Percentiles rank a stretch among this genome's conserved stretches.
Conservation (phyloP, 331 rosid species). For the Rosa hybrid region DNA sequence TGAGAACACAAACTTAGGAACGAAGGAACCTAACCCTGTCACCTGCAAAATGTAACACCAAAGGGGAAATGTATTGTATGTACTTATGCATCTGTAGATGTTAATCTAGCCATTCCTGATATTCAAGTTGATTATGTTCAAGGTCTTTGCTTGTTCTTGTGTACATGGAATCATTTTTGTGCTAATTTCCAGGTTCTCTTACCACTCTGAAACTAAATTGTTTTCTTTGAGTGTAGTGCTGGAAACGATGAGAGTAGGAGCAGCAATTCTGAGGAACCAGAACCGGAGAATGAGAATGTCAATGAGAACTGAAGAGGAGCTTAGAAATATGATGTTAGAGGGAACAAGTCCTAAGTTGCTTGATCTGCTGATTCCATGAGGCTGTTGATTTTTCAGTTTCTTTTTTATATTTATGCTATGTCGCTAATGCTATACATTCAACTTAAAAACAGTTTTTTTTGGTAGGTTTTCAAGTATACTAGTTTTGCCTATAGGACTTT, state of each 20-base stretch:
- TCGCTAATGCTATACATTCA: constrained; percentile 32
- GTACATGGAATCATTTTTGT: background rate
- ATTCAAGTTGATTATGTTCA: background rate
- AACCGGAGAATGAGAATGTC: constrained; percentile 28
- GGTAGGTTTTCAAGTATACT: constrained; percentile 43
- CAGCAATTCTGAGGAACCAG: background rate
- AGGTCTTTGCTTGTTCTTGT: background rate
- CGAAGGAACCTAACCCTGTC: background rate
- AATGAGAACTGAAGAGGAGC: constrained; percentile 47
- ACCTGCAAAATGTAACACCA: background rate
- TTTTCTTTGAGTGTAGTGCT: constrained; percentile 58
- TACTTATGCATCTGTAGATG: background rate
- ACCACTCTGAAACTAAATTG: background rate
- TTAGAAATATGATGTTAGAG: constrained; percentile 23
- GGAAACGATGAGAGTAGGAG: constrained; percentile 47
- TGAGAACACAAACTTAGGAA: background rate
- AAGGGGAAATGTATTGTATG: background rate
- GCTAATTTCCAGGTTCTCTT: background rate
- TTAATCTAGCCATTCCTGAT: background rate
- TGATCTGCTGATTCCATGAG: constrained; percentile 16
- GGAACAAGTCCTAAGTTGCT: constrained; percentile 22
- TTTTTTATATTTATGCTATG: constrained; percentile 26
- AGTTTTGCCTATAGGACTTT: constrained; percentile 37
- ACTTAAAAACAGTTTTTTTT: constrained; percentile 55
- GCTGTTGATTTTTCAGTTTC: background rate